These are phyloP conservation scores for Rhizophagus clarus DNA, from an alignment of 192 early-diverging fungal genomes.

Conservation along the genomic window DNA sequence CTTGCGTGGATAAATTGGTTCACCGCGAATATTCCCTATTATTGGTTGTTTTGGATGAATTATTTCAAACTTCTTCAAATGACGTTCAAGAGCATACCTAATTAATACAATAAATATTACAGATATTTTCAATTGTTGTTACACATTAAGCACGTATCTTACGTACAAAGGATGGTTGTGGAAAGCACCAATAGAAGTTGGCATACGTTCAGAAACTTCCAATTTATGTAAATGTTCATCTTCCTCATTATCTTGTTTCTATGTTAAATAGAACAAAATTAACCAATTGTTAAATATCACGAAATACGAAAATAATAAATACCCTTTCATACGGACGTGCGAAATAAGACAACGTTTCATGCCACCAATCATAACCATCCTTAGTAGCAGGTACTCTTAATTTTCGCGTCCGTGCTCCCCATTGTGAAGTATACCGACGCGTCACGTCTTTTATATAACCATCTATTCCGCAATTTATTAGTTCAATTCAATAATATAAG, in stretches of 20 bases:
- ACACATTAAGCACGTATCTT: neutral
- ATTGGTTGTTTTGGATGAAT: conserved; percentile 69
- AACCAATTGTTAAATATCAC: conserved; percentile 15
- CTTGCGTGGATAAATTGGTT: conserved; percentile 77
- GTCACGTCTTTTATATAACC: conserved; percentile 67
- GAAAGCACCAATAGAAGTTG: conserved; percentile 75
- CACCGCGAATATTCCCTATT: conserved; percentile 77
- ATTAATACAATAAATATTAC: neutral
- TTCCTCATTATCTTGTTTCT: conserved; percentile 47
- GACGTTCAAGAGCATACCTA: conserved; percentile 82
- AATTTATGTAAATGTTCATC: conserved; percentile 48
- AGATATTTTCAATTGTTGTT: neutral
- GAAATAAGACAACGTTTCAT: conserved; percentile 42
- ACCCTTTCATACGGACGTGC: conserved; percentile 36
- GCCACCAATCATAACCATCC: conserved; percentile 48
- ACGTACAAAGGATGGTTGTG: conserved; percentile 79
- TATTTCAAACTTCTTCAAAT: conserved; percentile 78
- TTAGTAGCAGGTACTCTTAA: conserved; percentile 42
- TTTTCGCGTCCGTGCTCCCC: conserved; percentile 55
- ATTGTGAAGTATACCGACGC: conserved; percentile 61
- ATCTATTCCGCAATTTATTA: conserved; percentile 29
- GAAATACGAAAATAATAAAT: conserved; percentile 11
- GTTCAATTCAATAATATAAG: neutral
- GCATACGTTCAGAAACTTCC: conserved; percentile 67
- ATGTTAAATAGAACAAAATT: conserved; percentile 23